These are phyloP conservation scores for Pythium coloratum DNA, from an alignment of 352 stramenopile genomes.

Conservation along the genomic window DNA sequence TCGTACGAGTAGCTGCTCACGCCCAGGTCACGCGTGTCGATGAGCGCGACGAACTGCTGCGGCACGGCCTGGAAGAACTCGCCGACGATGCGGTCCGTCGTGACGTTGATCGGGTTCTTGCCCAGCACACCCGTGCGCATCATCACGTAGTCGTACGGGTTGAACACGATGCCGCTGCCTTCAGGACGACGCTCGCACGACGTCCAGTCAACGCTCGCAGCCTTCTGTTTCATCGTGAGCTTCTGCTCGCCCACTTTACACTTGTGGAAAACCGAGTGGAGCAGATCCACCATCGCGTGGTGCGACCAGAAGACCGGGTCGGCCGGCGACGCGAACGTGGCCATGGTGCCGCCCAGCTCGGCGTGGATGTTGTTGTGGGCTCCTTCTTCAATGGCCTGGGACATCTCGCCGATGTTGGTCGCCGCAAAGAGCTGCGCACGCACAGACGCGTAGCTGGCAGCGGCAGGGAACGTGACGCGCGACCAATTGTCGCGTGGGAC, in stretches of 20 bases:
- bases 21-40: constrained; percentile 28
- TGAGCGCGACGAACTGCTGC: constrained; percentile 18
- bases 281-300: constrained; percentile 61
- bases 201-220: constrained; percentile 41
- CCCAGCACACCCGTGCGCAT: constrained; percentile 48
- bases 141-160: constrained; percentile 37
- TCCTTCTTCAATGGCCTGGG: constrained; percentile 39
- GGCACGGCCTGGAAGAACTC: constrained; percentile 16
- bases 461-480: constrained; percentile 27
- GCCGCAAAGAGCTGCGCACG: constrained; percentile 48
- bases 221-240: constrained; percentile 53
- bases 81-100: constrained; percentile 7
- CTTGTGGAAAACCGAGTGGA: constrained; percentile 77
- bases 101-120: constrained; percentile 26
- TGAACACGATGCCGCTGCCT: constrained; percentile 38
- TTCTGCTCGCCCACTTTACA: constrained; percentile 48
- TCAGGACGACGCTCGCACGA: constrained; percentile 38
- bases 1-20: constrained; percentile 36
- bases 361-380: constrained; percentile 66
- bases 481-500: constrained; percentile 53
- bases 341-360: constrained; percentile 48
- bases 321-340: constrained; percentile 41
- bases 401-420: constrained; percentile 58
- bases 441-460: constrained; percentile 45
- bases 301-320: constrained; percentile 83